phyloP scores from a whole-genome alignment of 768 basidiomycete genomes.

The Candolleomyces aberdarensis region DNA sequence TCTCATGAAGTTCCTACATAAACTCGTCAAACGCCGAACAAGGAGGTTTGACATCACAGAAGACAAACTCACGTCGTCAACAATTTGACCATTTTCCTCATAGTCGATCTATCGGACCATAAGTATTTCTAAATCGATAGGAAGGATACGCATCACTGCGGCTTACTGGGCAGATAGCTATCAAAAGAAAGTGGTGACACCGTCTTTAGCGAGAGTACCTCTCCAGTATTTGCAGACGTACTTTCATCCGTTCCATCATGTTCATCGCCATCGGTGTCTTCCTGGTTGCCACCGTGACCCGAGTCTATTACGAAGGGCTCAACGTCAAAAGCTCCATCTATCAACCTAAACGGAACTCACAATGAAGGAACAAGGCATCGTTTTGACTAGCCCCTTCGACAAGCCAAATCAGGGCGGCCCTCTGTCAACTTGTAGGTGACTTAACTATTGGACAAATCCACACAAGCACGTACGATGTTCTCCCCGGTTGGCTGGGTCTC shows the following conservation, averaged over 20 bases:
- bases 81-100: conserved; percentile 67
- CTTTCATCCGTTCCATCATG: conserved; percentile 83
- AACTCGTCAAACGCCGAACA: not conserved
- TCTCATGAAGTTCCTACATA: conserved; percentile 64
- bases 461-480: conserved; percentile 63
- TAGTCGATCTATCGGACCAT: conserved; percentile 38
- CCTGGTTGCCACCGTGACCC: conserved; percentile 89
- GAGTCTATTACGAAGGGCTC: conserved; percentile 51
- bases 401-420: conserved; percentile 90
- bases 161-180: conserved; percentile 87
- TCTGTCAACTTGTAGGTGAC: conserved; percentile 26
- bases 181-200: not conserved
- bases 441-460: not conserved
- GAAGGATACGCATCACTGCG: conserved; percentile 17
- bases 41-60: not conserved
- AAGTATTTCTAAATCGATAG: not conserved
- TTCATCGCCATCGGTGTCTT: conserved; percentile 82
- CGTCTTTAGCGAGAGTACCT: not conserved
- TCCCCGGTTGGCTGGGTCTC: conserved; percentile 68
- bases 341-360: conserved; percentile 33
- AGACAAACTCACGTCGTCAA: conserved; percentile 72
- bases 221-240: conserved; percentile 14
- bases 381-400: conserved; percentile 73
- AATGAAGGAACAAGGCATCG: conserved; percentile 90
- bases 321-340: not conserved